Evolutionary conservation across 805 yeast genomes (phyloP).

Genomic region (Ascoidea rubescens): DNA sequence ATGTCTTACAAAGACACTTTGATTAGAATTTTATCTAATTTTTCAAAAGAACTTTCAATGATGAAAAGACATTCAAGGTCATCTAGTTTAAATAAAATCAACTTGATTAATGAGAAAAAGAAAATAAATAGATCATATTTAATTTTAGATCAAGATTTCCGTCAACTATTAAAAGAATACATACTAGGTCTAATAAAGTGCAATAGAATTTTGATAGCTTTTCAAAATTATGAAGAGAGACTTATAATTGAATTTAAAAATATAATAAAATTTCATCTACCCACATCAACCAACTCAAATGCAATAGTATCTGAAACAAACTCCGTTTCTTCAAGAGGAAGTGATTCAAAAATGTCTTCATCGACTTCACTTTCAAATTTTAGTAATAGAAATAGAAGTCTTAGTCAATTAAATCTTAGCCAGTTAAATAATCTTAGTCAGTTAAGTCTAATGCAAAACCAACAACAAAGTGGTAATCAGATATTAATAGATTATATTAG

Average conservation of each 20-base stretch:
- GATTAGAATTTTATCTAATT: conserved; percentile 25
- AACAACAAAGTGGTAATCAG: conserved; percentile 5
- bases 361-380: not conserved
- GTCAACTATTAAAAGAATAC: conserved; percentile 27
- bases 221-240: conserved; percentile 48
- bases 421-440: no score
- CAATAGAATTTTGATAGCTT: conserved; percentile 47
- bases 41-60: conserved; percentile 7
- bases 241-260: conserved; percentile 60
- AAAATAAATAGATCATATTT: conserved; percentile 23
- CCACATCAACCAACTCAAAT: conserved; percentile 18
- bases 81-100: conserved; percentile 10
- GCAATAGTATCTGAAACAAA: conserved; percentile 2
- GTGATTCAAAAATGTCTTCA: conserved; percentile 13
- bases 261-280: conserved; percentile 53
- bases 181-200: conserved; percentile 47
- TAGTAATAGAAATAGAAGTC: not conserved
- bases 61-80: conserved; percentile 1
- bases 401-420: no score
- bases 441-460: not conserved
- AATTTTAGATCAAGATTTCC: conserved; percentile 23
- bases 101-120: conserved; percentile 16
- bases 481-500: conserved; percentile 36
- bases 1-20: conserved; percentile 36
- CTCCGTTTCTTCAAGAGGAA: conserved; percentile 1